Evolutionary conservation across 257 asterid genomes (phyloP).

Genomic region (Parsonsia alboflavescens): DNA sequence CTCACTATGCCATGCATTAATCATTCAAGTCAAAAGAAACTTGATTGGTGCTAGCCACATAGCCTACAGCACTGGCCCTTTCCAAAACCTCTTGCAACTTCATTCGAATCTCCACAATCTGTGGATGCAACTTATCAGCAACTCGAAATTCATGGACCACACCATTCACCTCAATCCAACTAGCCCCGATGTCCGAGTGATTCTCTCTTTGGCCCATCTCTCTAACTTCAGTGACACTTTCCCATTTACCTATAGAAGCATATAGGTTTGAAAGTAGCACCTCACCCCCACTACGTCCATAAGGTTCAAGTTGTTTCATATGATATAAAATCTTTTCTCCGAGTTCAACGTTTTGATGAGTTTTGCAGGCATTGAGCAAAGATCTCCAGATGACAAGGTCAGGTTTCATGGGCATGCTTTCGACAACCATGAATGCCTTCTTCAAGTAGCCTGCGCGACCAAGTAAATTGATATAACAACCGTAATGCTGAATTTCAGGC

Average conservation of each 20-base stretch:
- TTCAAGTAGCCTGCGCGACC: slow-evolving; percentile 81
- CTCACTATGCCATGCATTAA: slow-evolving; percentile 69
- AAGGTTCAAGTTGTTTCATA: slow-evolving; percentile 38
- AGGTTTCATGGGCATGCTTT: slow-evolving; percentile 56
- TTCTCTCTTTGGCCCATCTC: slow-evolving; percentile 36
- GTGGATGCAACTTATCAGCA: slow-evolving; percentile 52
- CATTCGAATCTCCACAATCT: slow-evolving; percentile 39
- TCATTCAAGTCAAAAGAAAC: slow-evolving; percentile 57
- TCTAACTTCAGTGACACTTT: slow-evolving; percentile 42
- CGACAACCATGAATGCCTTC: slow-evolving; percentile 57
- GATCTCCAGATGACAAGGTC: slow-evolving; percentile 72
- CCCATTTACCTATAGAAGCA: slow-evolving; percentile 82
- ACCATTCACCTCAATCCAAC: slow-evolving; percentile 67
- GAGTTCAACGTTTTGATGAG: slow-evolving; percentile 45
- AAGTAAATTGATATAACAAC: slow-evolving; percentile 73
- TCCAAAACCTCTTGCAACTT: slow-evolving; percentile 42
- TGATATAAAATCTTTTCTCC: slow-evolving; percentile 46
- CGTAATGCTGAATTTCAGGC: slow-evolving; percentile 73
- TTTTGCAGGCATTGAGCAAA: slow-evolving; percentile 67
- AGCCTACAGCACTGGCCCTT: slow-evolving; percentile 39
- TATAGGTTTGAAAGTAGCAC: slow-evolving; percentile 69
- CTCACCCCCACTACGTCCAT: slow-evolving; percentile 34
- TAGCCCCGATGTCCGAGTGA: slow-evolving; percentile 49
- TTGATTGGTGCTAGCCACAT: slow-evolving; percentile 39
- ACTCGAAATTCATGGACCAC: slow-evolving; percentile 59